These are phyloP conservation scores for Cubamyces sp. DNA, from an alignment of 768 basidiomycete genomes.

Conservation along the genomic window DNA sequence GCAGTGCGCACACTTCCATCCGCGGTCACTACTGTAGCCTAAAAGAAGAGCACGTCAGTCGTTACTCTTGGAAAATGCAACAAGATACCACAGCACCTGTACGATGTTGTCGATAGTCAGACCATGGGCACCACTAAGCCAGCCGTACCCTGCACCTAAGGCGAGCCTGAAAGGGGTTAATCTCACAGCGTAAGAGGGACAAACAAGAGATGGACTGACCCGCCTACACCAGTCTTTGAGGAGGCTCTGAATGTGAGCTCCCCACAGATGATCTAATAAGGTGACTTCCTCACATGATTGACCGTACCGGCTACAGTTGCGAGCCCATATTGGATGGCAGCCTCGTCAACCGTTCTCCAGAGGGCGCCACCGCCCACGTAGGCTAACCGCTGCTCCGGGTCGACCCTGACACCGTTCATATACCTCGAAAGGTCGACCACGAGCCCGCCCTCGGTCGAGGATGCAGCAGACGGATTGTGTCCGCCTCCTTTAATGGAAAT, in stretches of 20 bases:
- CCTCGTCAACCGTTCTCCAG: constrained; percentile 51
- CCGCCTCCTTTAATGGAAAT: constrained; percentile 53
- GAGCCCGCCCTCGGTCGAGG: constrained; percentile 49
- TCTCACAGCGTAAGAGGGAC: not conserved
- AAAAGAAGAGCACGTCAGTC: not conserved
- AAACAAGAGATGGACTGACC: constrained; percentile 37
- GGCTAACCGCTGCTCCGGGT: constrained; percentile 42
- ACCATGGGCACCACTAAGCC: constrained; percentile 46
- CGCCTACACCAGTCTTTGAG: constrained; percentile 52
- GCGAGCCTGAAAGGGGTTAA: constrained; percentile 40
- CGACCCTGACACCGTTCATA: constrained; percentile 43
- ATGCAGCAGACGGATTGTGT: constrained; percentile 48
- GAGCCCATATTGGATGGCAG: constrained; percentile 47
- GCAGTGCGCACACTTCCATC: constrained; percentile 44
- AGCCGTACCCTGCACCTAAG: constrained; percentile 61
- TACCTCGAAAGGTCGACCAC: constrained; percentile 54
- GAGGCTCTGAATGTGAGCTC: not conserved
- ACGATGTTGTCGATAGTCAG: constrained; percentile 52
- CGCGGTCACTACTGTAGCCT: constrained; percentile 52
- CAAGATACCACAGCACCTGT: constrained; percentile 24
- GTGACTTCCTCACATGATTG: constrained; percentile 45
- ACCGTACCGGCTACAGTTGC: constrained; percentile 53
- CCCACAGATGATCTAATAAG: too few relatives aligned
- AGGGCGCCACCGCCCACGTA: constrained; percentile 51
- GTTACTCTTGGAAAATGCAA: constrained; percentile 28